Evolutionary conservation across 495 filamentous ascomycete genomes (phyloP).

Genomic region (Venustampulla echinocandica): DNA sequence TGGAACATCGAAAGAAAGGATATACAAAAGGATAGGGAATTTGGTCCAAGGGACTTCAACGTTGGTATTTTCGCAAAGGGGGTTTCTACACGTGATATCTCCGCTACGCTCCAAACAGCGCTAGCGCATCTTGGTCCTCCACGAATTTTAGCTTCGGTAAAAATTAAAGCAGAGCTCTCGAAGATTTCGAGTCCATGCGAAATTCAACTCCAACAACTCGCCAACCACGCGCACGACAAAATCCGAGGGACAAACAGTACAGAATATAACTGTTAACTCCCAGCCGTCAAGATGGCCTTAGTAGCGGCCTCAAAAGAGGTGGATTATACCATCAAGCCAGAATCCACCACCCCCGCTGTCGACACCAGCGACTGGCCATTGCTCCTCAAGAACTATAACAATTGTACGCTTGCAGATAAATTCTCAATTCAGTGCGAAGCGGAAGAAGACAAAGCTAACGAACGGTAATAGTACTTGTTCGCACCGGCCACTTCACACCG

Average conservation of each 20-base stretch:
- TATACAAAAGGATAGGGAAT: no score
- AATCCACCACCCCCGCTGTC: constrained; percentile 57
- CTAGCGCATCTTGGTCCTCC: constrained; percentile 24
- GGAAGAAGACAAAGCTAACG: constrained; percentile 8
- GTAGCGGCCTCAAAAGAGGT: constrained; percentile 50
- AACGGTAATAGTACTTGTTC: constrained; percentile 56
- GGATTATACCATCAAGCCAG: constrained; percentile 83
- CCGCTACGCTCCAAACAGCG: constrained; percentile 7
- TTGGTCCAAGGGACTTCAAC: no score
- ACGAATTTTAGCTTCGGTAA: constrained; percentile 13
- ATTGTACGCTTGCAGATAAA: constrained; percentile 41
- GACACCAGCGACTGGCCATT: constrained; percentile 80
- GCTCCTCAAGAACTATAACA: constrained; percentile 86
- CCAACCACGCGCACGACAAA: constrained; percentile 7
- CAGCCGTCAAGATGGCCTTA: constrained; percentile 45
- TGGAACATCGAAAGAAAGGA: no score
- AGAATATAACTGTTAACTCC: constrained; percentile 7
- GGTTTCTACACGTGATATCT: neutral
- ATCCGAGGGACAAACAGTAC: constrained; percentile 6
- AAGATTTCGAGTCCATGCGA: constrained; percentile 10
- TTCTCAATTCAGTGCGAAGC: constrained; percentile 1
- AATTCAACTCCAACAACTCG: constrained; percentile 8
- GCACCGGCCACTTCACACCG: constrained; percentile 87
- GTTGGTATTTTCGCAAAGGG: no score
- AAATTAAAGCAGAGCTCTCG: constrained; percentile 13